Conservation (phyloP, 192 early-diverging fungal genomes). For the Phlyctochytrium planicorne region DNA sequence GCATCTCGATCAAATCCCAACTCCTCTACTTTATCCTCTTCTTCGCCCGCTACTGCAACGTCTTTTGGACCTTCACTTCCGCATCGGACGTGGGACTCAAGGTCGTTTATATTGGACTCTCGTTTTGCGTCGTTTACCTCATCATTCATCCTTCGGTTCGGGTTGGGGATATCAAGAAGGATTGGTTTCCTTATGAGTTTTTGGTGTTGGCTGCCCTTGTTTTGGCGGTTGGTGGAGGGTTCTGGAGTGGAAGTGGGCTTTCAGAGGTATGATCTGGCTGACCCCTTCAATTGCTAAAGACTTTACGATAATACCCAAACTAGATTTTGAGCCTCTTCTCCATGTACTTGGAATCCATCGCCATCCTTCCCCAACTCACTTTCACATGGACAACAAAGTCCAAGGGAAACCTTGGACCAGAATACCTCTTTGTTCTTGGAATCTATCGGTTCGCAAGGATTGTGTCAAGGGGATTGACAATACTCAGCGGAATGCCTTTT, state of each 20-base stretch:
- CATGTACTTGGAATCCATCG: slow-evolving; percentile 8
- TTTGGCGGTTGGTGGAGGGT: neutral
- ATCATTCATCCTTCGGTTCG: neutral
- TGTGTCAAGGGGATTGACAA: neutral
- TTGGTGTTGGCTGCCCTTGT: neutral
- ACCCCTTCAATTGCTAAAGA: neutral
- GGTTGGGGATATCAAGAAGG: slow-evolving; percentile 4
- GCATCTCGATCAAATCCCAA: neutral
- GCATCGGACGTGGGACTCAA: neutral
- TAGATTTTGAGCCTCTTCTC: neutral
- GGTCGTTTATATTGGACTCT: slow-evolving; percentile 7
- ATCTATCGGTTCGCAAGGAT: slow-evolving; percentile 1
- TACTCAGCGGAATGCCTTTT: neutral
- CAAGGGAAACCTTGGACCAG: slow-evolving; percentile 4
- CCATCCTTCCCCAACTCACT: slow-evolving; percentile 3
- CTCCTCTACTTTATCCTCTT: slow-evolving; percentile 7
- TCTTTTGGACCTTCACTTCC: neutral
- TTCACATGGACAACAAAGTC: neutral
- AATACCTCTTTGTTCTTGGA: neutral
- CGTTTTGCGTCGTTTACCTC: slow-evolving; percentile 7
- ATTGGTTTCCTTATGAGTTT: slow-evolving; percentile 2
- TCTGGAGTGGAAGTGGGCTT: neutral
- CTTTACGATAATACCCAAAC: neutral
- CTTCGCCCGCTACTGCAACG: neutral
- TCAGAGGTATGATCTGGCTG: neutral